Conservation (phyloP, 2,329 filamentous ascomycete genomes). For the Cercospora sesami region DNA sequence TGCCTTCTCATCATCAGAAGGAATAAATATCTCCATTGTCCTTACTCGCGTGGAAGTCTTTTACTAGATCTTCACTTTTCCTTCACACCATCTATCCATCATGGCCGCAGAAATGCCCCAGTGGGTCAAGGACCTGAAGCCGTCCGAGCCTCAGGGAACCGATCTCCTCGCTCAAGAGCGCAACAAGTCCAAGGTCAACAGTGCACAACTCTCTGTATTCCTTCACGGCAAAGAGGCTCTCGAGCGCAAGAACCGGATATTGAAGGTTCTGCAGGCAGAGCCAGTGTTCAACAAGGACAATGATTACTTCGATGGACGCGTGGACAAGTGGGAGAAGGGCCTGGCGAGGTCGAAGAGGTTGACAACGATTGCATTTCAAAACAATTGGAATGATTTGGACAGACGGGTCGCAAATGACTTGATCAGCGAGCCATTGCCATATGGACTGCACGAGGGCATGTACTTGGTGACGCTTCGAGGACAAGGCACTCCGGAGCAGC, state of each 20-base stretch:
- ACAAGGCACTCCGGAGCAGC: slow-evolving; percentile 72
- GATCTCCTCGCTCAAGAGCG: slow-evolving; percentile 71
- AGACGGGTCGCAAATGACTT: slow-evolving; percentile 65
- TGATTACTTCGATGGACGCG: slow-evolving; percentile 71
- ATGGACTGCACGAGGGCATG: slow-evolving; percentile 71
- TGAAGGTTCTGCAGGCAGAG: slow-evolving; percentile 65
- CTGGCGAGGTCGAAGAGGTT: slow-evolving; percentile 70
- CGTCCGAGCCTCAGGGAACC: slow-evolving; percentile 65
- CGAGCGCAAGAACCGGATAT: slow-evolving; percentile 59
- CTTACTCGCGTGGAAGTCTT: neutral
- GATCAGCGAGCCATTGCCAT: slow-evolving; percentile 71
- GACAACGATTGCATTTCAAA: slow-evolving; percentile 63
- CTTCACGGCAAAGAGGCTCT: slow-evolving; percentile 68
- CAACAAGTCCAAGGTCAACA: slow-evolving; percentile 64
- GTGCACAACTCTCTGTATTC: slow-evolving; percentile 66
- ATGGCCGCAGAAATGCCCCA: slow-evolving; percentile 49
- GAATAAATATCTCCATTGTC: slow-evolving; percentile 12
- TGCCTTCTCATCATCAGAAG: slow-evolving; percentile 15
- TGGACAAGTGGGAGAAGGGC: slow-evolving; percentile 67
- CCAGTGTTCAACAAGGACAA: slow-evolving; percentile 75
- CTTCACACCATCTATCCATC: slow-evolving; percentile 6
- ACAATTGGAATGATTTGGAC: slow-evolving; percentile 68
- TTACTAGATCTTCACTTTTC: neutral
- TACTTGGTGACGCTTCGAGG: slow-evolving; percentile 69
- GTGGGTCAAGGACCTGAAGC: slow-evolving; percentile 68